Base-by-base conservation (phyloP, 345 rosid genomes). In the Eucalyptus regnans region DNA sequence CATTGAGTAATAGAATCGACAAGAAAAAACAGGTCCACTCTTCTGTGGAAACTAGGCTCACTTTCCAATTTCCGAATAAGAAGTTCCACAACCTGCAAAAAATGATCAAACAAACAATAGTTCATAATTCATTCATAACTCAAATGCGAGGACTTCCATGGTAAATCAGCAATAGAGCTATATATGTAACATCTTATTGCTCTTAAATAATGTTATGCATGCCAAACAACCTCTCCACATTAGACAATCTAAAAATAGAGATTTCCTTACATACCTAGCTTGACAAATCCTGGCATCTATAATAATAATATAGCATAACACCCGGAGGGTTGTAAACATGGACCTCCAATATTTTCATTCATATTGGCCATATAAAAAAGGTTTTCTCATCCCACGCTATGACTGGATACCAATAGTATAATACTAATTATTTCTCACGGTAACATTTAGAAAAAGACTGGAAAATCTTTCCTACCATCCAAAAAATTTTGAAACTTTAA, bases 1-100 rank as follows among this genome's bases (percentile, higher is more conserved):
- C 98, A 94, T 86, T 97, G 99, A 86, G 96, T 96, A 91, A 98
- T 98, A 50, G 99, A 98, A 92, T 98, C 99, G 88, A 98, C 97
- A 33, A 97, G 98, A 92, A 98, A 97, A 92, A 98, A 97, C 87
- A 98, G 89, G 92, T 98, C 97, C 92, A 98, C 97, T 92, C 94
- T 97, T 76, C 98, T 95, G 90, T 93, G 95, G 89, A 91, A 97
- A 91, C 94, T 96, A 88, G 98, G 93, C 93, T 97, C 99, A 89
- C 89, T 93, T 93, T 96, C 99, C 93, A 98, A 92, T 92, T 97
- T 98, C 76, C 93, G 94, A 89, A 98, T 96, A 60, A 98, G 93
- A 89, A 98, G 96, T 88, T 98, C 99, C 87, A 97, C 97, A 91
- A 97, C 98, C 99, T 96, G 96, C 91, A 86, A 86, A 12, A n/a